Base-by-base conservation (phyloP, 2,329 filamentous ascomycete species). In the Rachicladosporium sp. region DNA sequence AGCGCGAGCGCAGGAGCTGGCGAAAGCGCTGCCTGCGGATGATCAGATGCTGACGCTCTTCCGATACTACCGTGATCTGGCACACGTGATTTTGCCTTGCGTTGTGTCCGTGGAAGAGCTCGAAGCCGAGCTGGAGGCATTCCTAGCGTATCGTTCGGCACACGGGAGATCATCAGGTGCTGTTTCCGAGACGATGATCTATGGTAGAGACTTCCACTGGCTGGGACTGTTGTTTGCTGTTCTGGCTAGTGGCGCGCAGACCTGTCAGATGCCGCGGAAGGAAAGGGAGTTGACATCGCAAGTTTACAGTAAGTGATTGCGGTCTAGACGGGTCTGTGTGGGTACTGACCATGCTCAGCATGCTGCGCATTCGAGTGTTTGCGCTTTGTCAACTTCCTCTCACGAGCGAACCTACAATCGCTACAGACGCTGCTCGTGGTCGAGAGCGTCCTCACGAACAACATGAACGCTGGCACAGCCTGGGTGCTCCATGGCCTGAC, bases 291-390 rank as follows among this genome's bases (percentile, higher is more conserved):
- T 78, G 47, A 77, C 74, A 6, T 78, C 74, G 8, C 74, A 78
- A 50, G 75, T 78, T 29, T 78, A 76, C 53, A 67, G 70, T 73
- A 60, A 47, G 64, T 53, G 10, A 31, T 10, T 2, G 23, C 8
- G 8, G 27, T 4, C 6, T 29, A 4, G n/a, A 21, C 6, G 6
- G 21, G 27, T 9, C 13, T 10, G 5, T 27, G n/a, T n/a, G 5
- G 23, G 9, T 40, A 35, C 60, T 66, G 38, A 65, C 43, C 30
- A 23, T 29, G 12, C 33, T 6, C 40, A 71, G 70, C 77, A 3
- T 79, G 75, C 57, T 79, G 75, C 56, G 74, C 73, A 36, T 78
- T 78, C 45, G 75, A 79, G 53, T 78, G 74, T 49, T 62, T 78
- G 13, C 71, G 75, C 11, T 74, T 76, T 58, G 74, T 71, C 12